Percentiles rank a stretch among this genome's conserved stretches.
Conservation (phyloP, 1,284 basidiomycete genomes). For the Violaceomyces palustris region DNA sequence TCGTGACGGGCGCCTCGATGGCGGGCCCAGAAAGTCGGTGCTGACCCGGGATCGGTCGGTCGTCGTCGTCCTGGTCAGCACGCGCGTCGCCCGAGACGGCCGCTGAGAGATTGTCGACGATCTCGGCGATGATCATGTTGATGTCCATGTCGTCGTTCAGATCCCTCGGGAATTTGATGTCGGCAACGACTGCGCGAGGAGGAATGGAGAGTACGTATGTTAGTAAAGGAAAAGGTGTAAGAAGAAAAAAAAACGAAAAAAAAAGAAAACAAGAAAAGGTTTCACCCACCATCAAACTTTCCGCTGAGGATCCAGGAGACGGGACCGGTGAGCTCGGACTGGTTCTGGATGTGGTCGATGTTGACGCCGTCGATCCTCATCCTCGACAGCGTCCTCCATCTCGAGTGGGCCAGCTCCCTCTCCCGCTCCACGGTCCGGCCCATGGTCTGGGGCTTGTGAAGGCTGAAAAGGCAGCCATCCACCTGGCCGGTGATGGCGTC, state of each 20-base stretch:
- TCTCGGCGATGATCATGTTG: conserved; percentile 75
- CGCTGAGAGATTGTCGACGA: conserved; percentile 71
- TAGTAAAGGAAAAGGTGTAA: not conserved
- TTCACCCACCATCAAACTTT: conserved; percentile 69
- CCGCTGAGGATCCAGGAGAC: conserved; percentile 96
- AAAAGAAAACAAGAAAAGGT: not conserved
- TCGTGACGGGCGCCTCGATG: conserved; percentile 64
- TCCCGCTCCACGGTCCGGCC: conserved; percentile 75
- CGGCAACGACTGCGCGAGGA: conserved; percentile 77
- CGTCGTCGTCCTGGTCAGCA: conserved; percentile 18
- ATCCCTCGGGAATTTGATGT: conserved; percentile 91
- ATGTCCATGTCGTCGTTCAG: conserved; percentile 70
- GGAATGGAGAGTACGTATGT: not conserved
- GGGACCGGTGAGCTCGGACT: conserved; percentile 68
- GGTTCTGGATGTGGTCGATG: conserved; percentile 89
- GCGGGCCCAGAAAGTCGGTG: conserved; percentile 80
- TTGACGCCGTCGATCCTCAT: conserved; percentile 95
- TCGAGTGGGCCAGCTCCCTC: conserved; percentile 53
- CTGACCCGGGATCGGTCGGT: conserved; percentile 76
- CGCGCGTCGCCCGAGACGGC: conserved; percentile 32
- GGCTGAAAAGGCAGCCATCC: conserved; percentile 93
- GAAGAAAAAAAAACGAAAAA: not conserved
- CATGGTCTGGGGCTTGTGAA: conserved; percentile 94
- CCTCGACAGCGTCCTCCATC: conserved; percentile 78
- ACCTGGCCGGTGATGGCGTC: conserved; percentile 95